Conservation (phyloP, 2,329 filamentous ascomycete species). For the Penicillium decumbens region DNA sequence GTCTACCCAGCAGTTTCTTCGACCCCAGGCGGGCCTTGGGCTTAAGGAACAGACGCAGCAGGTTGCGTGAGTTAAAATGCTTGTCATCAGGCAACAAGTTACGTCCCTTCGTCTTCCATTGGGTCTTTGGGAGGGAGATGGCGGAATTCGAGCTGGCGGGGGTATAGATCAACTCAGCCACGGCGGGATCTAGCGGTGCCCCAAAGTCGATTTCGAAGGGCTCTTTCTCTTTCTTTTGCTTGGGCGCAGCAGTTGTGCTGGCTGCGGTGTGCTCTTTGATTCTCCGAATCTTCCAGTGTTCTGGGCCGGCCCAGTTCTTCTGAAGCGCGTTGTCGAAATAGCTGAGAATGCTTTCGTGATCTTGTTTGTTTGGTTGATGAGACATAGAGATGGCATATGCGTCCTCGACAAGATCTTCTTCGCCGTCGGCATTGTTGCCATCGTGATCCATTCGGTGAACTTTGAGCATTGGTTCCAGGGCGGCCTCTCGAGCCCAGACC, state of each 20-base stretch:
- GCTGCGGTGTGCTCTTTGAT: slow-evolving; percentile 72
- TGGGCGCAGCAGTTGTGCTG: slow-evolving; percentile 41
- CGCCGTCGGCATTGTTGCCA: slow-evolving; percentile 50
- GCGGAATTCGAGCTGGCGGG: slow-evolving; percentile 72
- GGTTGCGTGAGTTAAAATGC: slow-evolving; percentile 90
- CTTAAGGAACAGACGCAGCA: slow-evolving; percentile 88
- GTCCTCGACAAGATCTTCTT: slow-evolving; percentile 59
- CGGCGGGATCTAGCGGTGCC: slow-evolving; percentile 63
- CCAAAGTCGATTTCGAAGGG: slow-evolving; percentile 91
- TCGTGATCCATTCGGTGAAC: slow-evolving; percentile 58
- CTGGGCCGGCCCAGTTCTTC: slow-evolving; percentile 97
- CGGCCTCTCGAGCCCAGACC: slow-evolving; percentile 87
- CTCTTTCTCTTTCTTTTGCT: slow-evolving; percentile 88
- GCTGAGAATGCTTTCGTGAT: slow-evolving; percentile 91
- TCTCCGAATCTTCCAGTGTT: slow-evolving; percentile 94
- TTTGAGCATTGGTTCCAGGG: slow-evolving; percentile 77
- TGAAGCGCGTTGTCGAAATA: slow-evolving; percentile 96
- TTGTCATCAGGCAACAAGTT: slow-evolving; percentile 96
- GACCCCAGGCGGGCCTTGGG: slow-evolving; percentile 80
- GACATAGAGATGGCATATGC: slow-evolving; percentile 77
- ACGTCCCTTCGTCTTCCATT: slow-evolving; percentile 89
- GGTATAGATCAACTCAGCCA: slow-evolving; percentile 75
- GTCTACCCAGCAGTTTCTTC: slow-evolving; percentile 53
- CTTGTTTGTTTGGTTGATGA: slow-evolving; percentile 60
- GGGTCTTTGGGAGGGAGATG: slow-evolving; percentile 84